Evolutionary conservation across 106 monocot genomes (phyloP).

Genomic region (Dendrobium huoshanense): DNA sequence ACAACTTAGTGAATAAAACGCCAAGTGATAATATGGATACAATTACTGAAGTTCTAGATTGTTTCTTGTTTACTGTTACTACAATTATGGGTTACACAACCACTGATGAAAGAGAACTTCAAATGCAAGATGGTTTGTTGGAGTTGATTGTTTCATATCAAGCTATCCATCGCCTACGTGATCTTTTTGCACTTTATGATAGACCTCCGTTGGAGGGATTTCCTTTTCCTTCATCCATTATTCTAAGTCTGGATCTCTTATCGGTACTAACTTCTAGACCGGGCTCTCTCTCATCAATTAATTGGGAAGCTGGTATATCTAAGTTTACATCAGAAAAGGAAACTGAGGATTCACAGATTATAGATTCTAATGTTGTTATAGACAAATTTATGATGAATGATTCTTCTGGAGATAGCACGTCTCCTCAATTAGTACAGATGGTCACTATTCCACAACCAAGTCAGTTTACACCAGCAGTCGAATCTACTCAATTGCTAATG

Average conservation of each 20-base stretch:
- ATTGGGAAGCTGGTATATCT: constrained; percentile 63
- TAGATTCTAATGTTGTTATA: constrained; percentile 11
- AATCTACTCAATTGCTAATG: constrained; percentile 7
- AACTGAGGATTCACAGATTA: constrained; percentile 20
- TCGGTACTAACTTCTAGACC: constrained; percentile 70
- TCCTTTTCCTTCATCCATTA: constrained; percentile 90
- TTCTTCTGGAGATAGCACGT: constrained; percentile 11
- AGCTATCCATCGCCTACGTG: constrained; percentile 81
- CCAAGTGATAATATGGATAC: constrained; percentile 66
- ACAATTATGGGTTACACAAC: constrained; percentile 57
- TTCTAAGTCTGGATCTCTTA: constrained; percentile 79
- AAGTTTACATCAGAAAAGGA: constrained; percentile 14
- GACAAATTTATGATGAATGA: constrained; percentile 3
- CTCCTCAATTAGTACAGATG: neutral
- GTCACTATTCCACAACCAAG: neutral
- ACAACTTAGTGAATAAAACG: constrained; percentile 32
- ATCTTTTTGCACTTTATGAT: constrained; percentile 94
- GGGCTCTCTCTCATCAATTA: constrained; percentile 49
- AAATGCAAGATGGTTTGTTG: constrained; percentile 77
- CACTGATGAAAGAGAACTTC: constrained; percentile 61
- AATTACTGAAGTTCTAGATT: constrained; percentile 69
- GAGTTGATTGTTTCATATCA: constrained; percentile 92
- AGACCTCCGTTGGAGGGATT: constrained; percentile 89
- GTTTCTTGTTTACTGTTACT: constrained; percentile 71
- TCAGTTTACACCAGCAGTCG: neutral